phyloP scores from a whole-genome alignment of 2,329 filamentous ascomycete genomes.

The Exserohilum rostratum region DNA sequence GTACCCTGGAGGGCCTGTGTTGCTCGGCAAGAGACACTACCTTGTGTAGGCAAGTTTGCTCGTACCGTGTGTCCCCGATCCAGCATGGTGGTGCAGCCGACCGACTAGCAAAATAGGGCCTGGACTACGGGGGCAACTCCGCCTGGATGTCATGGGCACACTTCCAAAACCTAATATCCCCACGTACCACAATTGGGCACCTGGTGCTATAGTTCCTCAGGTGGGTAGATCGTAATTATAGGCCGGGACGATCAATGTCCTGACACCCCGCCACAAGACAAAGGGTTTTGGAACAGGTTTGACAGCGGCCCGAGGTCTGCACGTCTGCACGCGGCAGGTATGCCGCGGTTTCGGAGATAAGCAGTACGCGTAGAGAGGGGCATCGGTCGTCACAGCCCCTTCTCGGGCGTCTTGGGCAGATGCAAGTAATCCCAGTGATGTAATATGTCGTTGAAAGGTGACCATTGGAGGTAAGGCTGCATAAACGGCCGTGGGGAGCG shows the following conservation, averaged over 20 bases:
- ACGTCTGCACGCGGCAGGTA: neutral
- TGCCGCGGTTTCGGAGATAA: neutral
- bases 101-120: neutral
- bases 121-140: slow-evolving; percentile 8
- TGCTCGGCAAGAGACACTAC: slow-evolving; percentile 4
- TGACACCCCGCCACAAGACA: neutral
- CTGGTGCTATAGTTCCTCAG: neutral
- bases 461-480: too few relatives aligned
- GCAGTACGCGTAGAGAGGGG: neutral
- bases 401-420: neutral
- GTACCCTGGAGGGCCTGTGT: neutral
- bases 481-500: neutral
- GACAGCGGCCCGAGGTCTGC: neutral
- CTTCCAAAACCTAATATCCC: slow-evolving; percentile 4
- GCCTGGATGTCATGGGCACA: neutral
- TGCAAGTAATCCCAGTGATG: neutral
- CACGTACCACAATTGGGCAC: neutral
- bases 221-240: slow-evolving; percentile 4
- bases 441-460: neutral
- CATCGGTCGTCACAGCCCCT: neutral
- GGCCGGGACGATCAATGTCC: neutral
- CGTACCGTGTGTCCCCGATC: neutral
- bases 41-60: neutral
- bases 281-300: neutral
- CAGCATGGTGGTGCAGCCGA: slow-evolving; percentile 1